These are phyloP conservation scores for Lyophyllum atratum DNA, from an alignment of 768 basidiomycete species.

Conservation along the genomic window DNA sequence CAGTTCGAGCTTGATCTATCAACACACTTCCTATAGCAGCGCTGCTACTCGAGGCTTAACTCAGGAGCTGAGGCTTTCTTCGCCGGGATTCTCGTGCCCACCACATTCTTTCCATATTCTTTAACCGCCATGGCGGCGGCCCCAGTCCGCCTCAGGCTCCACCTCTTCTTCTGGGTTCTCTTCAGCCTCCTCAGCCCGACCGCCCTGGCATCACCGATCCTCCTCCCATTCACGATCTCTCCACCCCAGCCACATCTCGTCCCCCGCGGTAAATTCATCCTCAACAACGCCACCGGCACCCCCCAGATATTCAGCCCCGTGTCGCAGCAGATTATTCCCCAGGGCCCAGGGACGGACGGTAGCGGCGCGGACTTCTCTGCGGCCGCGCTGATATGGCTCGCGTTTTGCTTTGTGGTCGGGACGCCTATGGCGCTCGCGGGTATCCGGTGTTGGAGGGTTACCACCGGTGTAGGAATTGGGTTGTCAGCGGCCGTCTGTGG, in stretches of 20 bases:
- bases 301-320: slow-evolving; percentile 44
- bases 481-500: slow-evolving; percentile 48
- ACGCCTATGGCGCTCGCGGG: slow-evolving; percentile 56
- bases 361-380: slow-evolving; percentile 47
- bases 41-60: background rate
- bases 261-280: slow-evolving; percentile 13
- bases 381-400: slow-evolving; percentile 60
- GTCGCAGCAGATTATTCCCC: slow-evolving; percentile 46
- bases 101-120: slow-evolving; percentile 17
- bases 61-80: background rate
- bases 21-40: background rate
- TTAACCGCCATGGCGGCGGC: slow-evolving; percentile 13
- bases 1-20: background rate
- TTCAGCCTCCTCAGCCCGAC: slow-evolving; percentile 5
- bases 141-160: slow-evolving; percentile 10
- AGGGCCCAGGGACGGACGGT: slow-evolving; percentile 62
- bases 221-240: background rate
- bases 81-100: slow-evolving; percentile 3
- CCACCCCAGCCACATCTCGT: slow-evolving; percentile 8
- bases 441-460: slow-evolving; percentile 56
- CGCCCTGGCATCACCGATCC: slow-evolving; percentile 3
- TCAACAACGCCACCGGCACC: slow-evolving; percentile 39
- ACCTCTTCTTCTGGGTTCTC: slow-evolving; percentile 11
- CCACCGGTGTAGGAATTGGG: slow-evolving; percentile 56
- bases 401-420: slow-evolving; percentile 52